Conservation (phyloP, 2,329 filamentous ascomycete genomes). For the Colletotrichum orchidophilum region DNA sequence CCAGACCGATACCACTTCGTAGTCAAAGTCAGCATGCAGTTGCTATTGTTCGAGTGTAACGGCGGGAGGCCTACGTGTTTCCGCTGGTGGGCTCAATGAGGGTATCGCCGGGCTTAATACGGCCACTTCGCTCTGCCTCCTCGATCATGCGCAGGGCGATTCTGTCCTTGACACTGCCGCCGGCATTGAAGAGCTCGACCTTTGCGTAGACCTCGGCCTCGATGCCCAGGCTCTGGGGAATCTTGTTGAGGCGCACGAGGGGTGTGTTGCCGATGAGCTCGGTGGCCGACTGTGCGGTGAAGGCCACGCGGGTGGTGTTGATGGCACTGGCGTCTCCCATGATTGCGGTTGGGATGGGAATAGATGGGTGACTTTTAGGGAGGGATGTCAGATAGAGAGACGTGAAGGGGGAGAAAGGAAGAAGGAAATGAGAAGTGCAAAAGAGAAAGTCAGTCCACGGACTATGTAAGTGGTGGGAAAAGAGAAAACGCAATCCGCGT, state of each 20-base stretch:
- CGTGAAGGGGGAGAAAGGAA: neutral
- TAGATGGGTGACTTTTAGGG: neutral
- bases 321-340: constrained; percentile 34
- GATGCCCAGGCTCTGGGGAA: constrained; percentile 90
- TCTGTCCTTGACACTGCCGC: constrained; percentile 92
- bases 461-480: constrained; percentile 2
- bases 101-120: constrained; percentile 97
- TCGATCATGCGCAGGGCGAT: constrained; percentile 98
- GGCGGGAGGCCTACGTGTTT: constrained; percentile 75
- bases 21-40: constrained; percentile 36
- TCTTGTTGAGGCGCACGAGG: constrained; percentile 91
- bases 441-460: constrained; percentile 3
- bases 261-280: constrained; percentile 96
- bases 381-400: neutral
- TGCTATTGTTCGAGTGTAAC: constrained; percentile 31
- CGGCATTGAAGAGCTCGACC: constrained; percentile 92
- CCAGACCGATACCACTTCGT: constrained; percentile 83
- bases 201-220: constrained; percentile 91
- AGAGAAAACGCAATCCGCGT: constrained; percentile 31
- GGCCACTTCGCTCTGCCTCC: constrained; percentile 87
- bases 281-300: constrained; percentile 70
- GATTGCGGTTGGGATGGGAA: constrained; percentile 1
- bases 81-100: constrained; percentile 98
- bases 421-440: neutral
- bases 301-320: constrained; percentile 35